phyloP scores from a whole-genome alignment of 2,329 filamentous ascomycete genomes.

The Xylariaceae sp. region DNA sequence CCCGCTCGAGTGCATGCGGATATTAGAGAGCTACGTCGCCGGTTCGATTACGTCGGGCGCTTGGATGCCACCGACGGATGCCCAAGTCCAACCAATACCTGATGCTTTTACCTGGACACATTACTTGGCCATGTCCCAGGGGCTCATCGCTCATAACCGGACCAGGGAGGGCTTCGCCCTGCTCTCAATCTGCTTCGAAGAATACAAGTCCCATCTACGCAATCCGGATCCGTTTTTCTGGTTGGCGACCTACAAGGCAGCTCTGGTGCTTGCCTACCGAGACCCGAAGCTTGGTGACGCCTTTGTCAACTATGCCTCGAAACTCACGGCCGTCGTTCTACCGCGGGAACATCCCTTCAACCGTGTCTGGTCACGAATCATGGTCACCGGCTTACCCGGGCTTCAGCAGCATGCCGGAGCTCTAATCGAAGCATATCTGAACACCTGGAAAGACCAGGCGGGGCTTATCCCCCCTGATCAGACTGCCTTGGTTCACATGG shows the following conservation, averaged over 20 bases:
- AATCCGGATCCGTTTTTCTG: slow-evolving; percentile 28
- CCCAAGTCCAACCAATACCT: slow-evolving; percentile 19
- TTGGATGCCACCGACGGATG: slow-evolving; percentile 20
- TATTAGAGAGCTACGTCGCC: slow-evolving; percentile 24
- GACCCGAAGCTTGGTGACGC: slow-evolving; percentile 21
- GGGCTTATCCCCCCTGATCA: slow-evolving; percentile 17
- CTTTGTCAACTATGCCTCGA: slow-evolving; percentile 26
- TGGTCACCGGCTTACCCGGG: slow-evolving; percentile 22
- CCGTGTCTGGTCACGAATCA: slow-evolving; percentile 25
- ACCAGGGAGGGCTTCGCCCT: slow-evolving; percentile 25
- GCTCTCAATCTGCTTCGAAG: slow-evolving; percentile 25
- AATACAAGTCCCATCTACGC: slow-evolving; percentile 24
- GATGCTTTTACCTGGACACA: slow-evolving; percentile 29
- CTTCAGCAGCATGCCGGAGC: slow-evolving; percentile 22
- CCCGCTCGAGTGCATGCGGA: slow-evolving; percentile 27
- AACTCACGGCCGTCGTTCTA: slow-evolving; percentile 22
- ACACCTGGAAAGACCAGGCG: slow-evolving; percentile 22
- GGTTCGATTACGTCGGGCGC: slow-evolving; percentile 21
- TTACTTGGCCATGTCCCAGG: slow-evolving; percentile 26
- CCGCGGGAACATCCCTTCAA: slow-evolving; percentile 26
- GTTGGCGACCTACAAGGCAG: slow-evolving; percentile 28
- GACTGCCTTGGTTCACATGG: slow-evolving; percentile 22
- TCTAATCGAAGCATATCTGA: slow-evolving; percentile 25
- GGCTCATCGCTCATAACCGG: slow-evolving; percentile 26
- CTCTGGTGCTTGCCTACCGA: slow-evolving; percentile 23